Conservation (phyloP, 768 basidiomycete genomes). For the Leccinum sublutescens region DNA sequence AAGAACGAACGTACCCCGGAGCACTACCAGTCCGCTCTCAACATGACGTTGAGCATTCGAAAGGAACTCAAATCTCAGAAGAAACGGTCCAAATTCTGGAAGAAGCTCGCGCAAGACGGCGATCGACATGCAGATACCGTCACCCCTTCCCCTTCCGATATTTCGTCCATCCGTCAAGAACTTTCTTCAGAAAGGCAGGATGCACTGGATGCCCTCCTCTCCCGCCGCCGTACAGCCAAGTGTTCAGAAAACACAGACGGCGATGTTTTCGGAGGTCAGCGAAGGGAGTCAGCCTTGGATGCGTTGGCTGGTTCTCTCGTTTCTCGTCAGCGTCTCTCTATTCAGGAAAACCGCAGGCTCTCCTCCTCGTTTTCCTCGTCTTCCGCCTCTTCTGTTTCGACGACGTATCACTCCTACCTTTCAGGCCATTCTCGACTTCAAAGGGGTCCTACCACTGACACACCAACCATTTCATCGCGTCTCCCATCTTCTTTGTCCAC, state of each 20-base stretch:
- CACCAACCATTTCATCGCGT: conserved; percentile 16
- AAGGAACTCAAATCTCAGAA: conserved; percentile 43
- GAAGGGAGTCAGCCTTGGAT: conserved; percentile 17
- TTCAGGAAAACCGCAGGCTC: conserved; percentile 10
- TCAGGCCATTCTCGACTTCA: conserved; percentile 10
- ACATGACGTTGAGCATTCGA: conserved; percentile 43
- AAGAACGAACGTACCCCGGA: conserved; percentile 38
- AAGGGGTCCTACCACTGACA: conserved; percentile 12
- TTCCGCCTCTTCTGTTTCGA: conserved; percentile 23
- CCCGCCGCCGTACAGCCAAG: conserved; percentile 22
- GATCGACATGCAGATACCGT: conserved; percentile 15
- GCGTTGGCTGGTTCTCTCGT: conserved; percentile 21
- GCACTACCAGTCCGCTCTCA: conserved; percentile 46
- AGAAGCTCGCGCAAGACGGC: conserved; percentile 39
- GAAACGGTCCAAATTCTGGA: conserved; percentile 48
- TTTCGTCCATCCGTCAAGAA: conserved; percentile 28
- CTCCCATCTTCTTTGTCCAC: conserved; percentile 15
- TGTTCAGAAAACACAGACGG: conserved; percentile 10
- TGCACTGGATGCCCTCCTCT: conserved; percentile 40
- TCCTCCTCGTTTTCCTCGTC: conserved; percentile 21
- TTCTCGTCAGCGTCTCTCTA: conserved; percentile 24
- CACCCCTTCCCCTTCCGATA: conserved; percentile 33
- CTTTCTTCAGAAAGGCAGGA: conserved; percentile 26
- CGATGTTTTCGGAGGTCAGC: conserved; percentile 27
- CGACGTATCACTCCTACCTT: conserved; percentile 15